Conservation (phyloP, 2,329 filamentous ascomycete genomes). For the Aureobasidium sp. region DNA sequence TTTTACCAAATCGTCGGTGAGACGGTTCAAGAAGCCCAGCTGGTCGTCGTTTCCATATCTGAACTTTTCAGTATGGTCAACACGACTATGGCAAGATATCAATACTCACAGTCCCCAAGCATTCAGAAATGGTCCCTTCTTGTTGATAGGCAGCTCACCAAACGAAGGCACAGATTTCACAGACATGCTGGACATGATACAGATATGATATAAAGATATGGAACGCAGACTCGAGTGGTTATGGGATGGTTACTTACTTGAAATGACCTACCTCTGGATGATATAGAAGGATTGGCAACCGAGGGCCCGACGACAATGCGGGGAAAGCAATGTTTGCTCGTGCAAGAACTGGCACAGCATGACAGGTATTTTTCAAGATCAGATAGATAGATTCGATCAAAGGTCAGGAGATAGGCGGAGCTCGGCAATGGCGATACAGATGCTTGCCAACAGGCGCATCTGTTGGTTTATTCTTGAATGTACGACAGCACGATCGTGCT, state of each 20-base stretch:
- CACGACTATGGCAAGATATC: neutral
- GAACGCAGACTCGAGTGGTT: neutral
- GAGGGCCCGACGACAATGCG: constrained; percentile 7
- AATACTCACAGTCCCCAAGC: constrained; percentile 32
- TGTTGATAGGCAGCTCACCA: constrained; percentile 42
- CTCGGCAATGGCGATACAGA: neutral
- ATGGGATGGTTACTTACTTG: neutral
- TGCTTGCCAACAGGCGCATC: neutral
- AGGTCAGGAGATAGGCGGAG: neutral
- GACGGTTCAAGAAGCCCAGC: constrained; percentile 55
- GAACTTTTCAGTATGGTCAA: constrained; percentile 30
- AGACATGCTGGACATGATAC: neutral
- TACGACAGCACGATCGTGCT: neutral
- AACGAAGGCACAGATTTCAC: constrained; percentile 37
- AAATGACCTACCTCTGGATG: neutral
- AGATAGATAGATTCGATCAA: neutral
- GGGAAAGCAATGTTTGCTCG: constrained; percentile 6
- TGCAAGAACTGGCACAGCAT: neutral
- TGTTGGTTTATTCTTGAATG: neutral
- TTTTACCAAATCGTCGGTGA: constrained; percentile 49
- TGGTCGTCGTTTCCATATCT: constrained; percentile 52
- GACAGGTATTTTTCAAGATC: neutral
- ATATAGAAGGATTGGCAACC: constrained; percentile 1
- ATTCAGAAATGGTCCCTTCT: constrained; percentile 40
- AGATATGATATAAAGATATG: neutral